Evolutionary conservation across 2,329 filamentous ascomycete genomes (phyloP).

Genomic region (Apiospora hydei): DNA sequence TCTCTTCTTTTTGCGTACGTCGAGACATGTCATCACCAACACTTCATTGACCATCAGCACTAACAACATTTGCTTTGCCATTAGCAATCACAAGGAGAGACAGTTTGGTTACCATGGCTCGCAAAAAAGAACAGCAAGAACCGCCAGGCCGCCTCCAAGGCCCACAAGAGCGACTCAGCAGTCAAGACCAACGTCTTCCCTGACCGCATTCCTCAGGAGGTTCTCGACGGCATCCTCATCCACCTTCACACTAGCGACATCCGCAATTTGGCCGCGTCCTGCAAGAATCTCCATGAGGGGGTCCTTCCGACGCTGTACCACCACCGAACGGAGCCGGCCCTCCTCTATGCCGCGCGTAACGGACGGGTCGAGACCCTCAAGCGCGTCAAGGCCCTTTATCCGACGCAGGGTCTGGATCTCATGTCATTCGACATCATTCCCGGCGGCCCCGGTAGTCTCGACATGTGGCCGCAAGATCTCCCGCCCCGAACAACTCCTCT

Average conservation of each 20-base stretch:
- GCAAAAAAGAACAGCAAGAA: neutral
- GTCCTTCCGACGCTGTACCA: neutral
- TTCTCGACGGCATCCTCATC: neutral
- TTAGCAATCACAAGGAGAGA: no score
- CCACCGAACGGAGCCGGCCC: neutral
- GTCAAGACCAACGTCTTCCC: neutral
- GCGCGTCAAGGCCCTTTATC: neutral
- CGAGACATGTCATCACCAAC: no score
- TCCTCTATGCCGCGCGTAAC: neutral
- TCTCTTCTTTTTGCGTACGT: no score
- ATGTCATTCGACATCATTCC: neutral
- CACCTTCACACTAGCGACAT: neutral
- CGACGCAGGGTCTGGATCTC: neutral
- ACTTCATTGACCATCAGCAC: no score
- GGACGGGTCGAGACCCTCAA: neutral
- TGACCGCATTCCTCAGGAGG: neutral
- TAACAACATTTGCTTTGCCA: no score
- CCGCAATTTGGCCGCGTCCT: neutral
- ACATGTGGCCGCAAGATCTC: neutral
- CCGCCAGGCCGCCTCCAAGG: neutral
- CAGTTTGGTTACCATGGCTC: neutral
- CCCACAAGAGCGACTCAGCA: neutral
- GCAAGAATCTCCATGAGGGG: neutral
- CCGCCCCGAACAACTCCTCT: neutral
- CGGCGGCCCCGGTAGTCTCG: neutral